Evolutionary conservation across 306 rosid genomes (phyloP).

Genomic region (Betula pendula): DNA sequence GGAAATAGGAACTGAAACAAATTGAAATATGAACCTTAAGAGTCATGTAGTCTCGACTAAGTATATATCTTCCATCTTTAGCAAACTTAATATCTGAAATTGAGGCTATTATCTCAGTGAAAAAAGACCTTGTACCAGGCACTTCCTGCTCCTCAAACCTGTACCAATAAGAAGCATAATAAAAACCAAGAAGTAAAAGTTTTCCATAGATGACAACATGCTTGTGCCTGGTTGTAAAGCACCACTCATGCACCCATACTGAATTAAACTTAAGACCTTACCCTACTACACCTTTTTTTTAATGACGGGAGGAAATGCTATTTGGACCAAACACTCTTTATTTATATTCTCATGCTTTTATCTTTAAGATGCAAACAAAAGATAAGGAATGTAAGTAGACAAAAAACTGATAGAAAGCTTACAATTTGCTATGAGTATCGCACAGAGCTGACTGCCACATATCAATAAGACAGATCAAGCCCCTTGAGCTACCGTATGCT

Average conservation of each 20-base stretch:
- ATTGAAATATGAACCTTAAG: constrained; percentile 59
- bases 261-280: background rate
- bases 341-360: background rate
- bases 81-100: constrained; percentile 94
- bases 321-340: background rate
- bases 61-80: constrained; percentile 88
- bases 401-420: constrained; percentile 32
- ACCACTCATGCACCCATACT: background rate
- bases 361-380: background rate
- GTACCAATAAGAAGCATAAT: constrained; percentile 28
- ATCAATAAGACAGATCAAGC: constrained; percentile 91
- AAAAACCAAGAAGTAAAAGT: background rate
- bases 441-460: constrained; percentile 97
- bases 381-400: constrained; percentile 9
- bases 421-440: constrained; percentile 92
- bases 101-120: constrained; percentile 98
- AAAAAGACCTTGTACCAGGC: constrained; percentile 90
- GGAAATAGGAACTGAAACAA: background rate
- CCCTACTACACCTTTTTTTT: background rate
- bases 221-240: background rate
- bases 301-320: background rate
- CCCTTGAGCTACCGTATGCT: constrained; percentile 97
- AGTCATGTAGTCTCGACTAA: constrained; percentile 98
- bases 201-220: background rate
- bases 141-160: constrained; percentile 98